Evolutionary conservation across 106 monocot species (phyloP).

Genomic region (Phalaenopsis equestris): DNA sequence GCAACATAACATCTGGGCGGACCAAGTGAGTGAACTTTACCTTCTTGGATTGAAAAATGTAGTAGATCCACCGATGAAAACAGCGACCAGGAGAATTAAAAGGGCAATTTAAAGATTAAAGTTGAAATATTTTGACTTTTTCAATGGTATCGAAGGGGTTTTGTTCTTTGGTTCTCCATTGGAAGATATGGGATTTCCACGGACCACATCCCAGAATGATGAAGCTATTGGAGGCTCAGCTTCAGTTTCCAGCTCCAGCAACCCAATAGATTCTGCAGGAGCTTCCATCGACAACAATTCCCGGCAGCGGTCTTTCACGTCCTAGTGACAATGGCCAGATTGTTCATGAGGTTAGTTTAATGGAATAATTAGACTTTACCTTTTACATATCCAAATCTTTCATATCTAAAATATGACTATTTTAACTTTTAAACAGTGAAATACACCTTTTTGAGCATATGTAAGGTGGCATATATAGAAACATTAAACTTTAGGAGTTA

Average conservation of each 20-base stretch:
- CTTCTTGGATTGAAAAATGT: background rate
- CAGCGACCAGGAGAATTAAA: constrained; percentile 23
- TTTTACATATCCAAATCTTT: too few species aligned
- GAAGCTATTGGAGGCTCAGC: constrained; percentile 3
- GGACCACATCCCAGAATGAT: constrained; percentile 57
- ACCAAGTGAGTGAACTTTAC: too few species aligned
- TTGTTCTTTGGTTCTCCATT: background rate
- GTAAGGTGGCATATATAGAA: too few species aligned
- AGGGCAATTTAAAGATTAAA: constrained; percentile 19
- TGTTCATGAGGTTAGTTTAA: background rate
- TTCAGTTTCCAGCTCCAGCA: constrained; percentile 51
- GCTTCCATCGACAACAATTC: constrained; percentile 71
- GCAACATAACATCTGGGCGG: too few species aligned
- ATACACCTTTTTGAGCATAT: too few species aligned
- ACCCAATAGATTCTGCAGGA: constrained; percentile 20
- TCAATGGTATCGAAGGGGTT: background rate
- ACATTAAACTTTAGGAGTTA: too few species aligned
- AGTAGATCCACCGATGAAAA: constrained; percentile 23
- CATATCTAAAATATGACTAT: too few species aligned
- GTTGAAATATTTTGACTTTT: constrained; percentile 14
- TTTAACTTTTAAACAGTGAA: too few species aligned
- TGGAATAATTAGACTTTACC: too few species aligned
- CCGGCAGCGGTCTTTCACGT: constrained; percentile 61
- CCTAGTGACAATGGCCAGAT: constrained; percentile 27
- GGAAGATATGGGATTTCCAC: constrained; percentile 12